A percentile compares a stretch with the other conserved stretches of the same genome.
Conservation (phyloP, 2,329 filamentous ascomycete genomes). For the Trichoderma semiorbis region DNA sequence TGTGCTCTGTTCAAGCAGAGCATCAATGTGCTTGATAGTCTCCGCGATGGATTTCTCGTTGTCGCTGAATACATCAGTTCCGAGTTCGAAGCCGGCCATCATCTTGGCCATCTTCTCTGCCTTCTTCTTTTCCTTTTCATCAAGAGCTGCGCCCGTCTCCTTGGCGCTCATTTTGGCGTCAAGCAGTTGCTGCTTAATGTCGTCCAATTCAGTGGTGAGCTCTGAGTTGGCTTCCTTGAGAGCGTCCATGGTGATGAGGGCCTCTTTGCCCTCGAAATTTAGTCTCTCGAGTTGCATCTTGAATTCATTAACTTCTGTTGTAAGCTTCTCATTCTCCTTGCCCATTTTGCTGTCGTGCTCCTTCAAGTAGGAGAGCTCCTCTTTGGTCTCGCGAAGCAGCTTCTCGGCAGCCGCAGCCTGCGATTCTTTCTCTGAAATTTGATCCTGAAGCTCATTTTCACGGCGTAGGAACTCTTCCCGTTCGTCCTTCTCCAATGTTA, state of each 20-base stretch:
- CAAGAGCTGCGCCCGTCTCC: constrained; percentile 82
- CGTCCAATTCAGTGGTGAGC: constrained; percentile 86
- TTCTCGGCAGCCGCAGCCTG: constrained; percentile 77
- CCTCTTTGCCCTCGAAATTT: constrained; percentile 94
- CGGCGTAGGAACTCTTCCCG: constrained; percentile 91
- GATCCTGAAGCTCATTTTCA: constrained; percentile 96
- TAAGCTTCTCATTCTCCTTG: constrained; percentile 87
- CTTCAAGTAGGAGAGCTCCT: constrained; percentile 80
- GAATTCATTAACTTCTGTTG: constrained; percentile 82
- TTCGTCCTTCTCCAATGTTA: constrained; percentile 92
- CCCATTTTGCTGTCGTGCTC: constrained; percentile 79
- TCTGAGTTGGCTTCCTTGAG: constrained; percentile 94
- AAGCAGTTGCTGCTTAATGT: constrained; percentile 91
- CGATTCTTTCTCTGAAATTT: constrained; percentile 88
- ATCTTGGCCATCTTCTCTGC: constrained; percentile 99
- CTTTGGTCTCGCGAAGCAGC: constrained; percentile 74
- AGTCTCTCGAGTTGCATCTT: constrained; percentile 97
- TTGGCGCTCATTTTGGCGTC: constrained; percentile 96
- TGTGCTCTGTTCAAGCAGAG: constrained; percentile 71
- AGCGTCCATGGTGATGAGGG: constrained; percentile 94
- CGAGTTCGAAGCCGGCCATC: constrained; percentile 98
- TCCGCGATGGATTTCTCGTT: constrained; percentile 83
- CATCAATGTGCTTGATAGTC: constrained; percentile 79
- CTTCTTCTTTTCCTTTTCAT: constrained; percentile 98
- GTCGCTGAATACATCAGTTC: constrained; percentile 86